Percentiles rank a stretch among this genome's conserved stretches.
Conservation (phyloP, 208 protist species). For the Leishmania aethiopica region DNA sequence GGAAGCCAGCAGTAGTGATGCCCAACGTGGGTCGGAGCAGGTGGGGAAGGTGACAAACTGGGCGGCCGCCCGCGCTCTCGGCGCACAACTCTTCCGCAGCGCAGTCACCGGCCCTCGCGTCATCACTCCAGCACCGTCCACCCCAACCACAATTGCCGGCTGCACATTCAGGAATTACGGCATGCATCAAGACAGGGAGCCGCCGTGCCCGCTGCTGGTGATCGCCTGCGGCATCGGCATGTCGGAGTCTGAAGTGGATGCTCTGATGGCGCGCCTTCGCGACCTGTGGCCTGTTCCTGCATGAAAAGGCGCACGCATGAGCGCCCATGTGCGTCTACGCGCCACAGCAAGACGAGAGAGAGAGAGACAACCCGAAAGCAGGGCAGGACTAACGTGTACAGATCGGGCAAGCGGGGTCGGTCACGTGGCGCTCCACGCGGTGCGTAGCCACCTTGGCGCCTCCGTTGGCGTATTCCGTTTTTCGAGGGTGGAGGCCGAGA, state of each 20-base stretch:
- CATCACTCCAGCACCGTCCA: conserved; percentile 42
- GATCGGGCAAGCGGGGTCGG: too few species aligned
- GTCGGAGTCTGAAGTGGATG: conserved; percentile 40
- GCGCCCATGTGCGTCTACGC: background rate
- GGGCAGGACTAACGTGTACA: background rate
- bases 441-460: background rate
- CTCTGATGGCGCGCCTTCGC: conserved; percentile 45
- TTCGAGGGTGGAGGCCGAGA: background rate
- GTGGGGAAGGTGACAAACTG: background rate
- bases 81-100: conserved; percentile 72
- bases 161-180: conserved; percentile 65
- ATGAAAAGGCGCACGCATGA: background rate
- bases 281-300: conserved; percentile 43
- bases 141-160: conserved; percentile 41
- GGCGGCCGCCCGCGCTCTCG: conserved; percentile 47
- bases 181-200: conserved; percentile 47
- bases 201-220: conserved; percentile 55
- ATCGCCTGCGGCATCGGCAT: conserved; percentile 77
- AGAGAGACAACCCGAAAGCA: background rate
- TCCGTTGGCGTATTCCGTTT: background rate
- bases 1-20: conserved; percentile 2
- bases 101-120: conserved; percentile 78
- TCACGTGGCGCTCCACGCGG: background rate
- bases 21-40: background rate
- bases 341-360: background rate